Percentiles rank a stretch among this genome's conserved stretches.
phyloP scores from a whole-genome alignment of 345 rosid species.

The Cardiospermum halicacabum region DNA sequence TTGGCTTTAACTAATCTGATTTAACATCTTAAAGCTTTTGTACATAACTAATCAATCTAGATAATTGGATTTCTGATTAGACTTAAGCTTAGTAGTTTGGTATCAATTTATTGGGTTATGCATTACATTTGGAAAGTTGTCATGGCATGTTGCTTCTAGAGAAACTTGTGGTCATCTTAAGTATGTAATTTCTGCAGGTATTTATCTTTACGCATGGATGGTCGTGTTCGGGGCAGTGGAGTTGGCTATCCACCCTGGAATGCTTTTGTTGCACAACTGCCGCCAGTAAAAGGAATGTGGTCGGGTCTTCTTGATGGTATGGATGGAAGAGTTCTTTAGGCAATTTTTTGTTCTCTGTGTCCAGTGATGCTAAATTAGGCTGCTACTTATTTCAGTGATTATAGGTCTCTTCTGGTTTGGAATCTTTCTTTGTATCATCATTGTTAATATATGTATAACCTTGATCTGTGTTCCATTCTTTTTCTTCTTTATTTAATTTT shows the following conservation, averaged over 20 bases:
- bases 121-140: not conserved
- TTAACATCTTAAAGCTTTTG: not conserved
- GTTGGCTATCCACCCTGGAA: conserved; percentile 98
- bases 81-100: not conserved
- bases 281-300: conserved; percentile 87
- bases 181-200: conserved; percentile 44
- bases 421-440: not conserved
- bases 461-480: not conserved
- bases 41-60: not conserved
- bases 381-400: conserved; percentile 3
- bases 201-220: conserved; percentile 80
- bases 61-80: not conserved
- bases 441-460: not conserved
- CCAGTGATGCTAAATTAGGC: not conserved
- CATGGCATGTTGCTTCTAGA: not conserved
- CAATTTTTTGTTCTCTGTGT: conserved; percentile 6
- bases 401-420: not conserved
- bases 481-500: no score
- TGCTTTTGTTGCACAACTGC: conserved; percentile 86
- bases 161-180: not conserved
- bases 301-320: conserved; percentile 92
- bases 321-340: conserved; percentile 77
- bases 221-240: conserved; percentile 93
- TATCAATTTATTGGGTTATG: not conserved
- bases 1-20: not conserved